phyloP scores from a whole-genome alignment of 495 filamentous ascomycete genomes.

The Penicillium robsamsonii region DNA sequence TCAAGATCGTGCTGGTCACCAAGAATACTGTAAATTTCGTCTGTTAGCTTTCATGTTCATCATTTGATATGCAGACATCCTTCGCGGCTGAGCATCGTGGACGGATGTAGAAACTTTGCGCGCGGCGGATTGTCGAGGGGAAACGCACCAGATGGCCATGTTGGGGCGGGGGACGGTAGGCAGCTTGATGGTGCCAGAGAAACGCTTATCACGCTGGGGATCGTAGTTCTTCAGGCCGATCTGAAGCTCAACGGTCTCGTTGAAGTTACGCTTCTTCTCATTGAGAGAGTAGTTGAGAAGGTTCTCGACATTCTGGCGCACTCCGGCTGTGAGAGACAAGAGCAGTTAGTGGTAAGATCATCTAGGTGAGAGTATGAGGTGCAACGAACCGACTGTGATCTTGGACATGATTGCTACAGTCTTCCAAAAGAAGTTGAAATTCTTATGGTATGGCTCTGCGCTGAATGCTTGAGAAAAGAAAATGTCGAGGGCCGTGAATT shows the following conservation, averaged over 20 bases:
- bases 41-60: neutral
- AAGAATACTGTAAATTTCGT: constrained; percentile 61
- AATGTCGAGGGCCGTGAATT: constrained; percentile 33
- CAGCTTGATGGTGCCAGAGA: constrained; percentile 96
- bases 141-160: constrained; percentile 84
- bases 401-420: constrained; percentile 72
- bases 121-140: neutral
- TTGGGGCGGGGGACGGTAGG: constrained; percentile 84
- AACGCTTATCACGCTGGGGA: constrained; percentile 99
- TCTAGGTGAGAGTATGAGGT: neutral
- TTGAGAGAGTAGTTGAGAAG: constrained; percentile 92
- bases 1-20: constrained; percentile 99
- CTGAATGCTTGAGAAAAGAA: constrained; percentile 38
- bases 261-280: constrained; percentile 99
- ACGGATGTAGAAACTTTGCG: neutral
- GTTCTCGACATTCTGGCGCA: constrained; percentile 87
- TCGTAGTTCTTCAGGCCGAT: constrained; percentile 99
- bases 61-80: neutral
- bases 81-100: neutral
- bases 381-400: constrained; percentile 77
- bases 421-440: constrained; percentile 55
- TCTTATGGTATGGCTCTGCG: constrained; percentile 73
- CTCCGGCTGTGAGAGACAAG: constrained; percentile 68
- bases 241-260: constrained; percentile 88
- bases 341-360: constrained; percentile 25